Evolutionary conservation across 768 basidiomycete species (phyloP), one percentile per base, ranked within the genome.

Genomic region (Phaeotremella skinneri): DNA sequence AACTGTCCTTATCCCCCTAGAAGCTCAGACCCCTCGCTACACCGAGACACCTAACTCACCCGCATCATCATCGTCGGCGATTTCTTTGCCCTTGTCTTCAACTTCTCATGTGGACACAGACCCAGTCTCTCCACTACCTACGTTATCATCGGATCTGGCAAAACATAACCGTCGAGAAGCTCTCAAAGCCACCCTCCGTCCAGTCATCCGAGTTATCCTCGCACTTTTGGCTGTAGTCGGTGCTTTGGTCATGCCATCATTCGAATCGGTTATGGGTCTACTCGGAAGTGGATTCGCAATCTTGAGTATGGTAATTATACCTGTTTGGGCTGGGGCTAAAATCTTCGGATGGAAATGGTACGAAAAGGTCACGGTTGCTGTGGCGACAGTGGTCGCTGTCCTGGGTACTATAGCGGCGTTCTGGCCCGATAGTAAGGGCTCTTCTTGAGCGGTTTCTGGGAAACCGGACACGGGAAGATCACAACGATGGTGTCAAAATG

Each of bases 221-320:
- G 62, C 69, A 14, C 41, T 64, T 2, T 32, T 68, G 2, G 51
- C 62, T 11, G 61, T 71, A 9, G 39, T 71, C 9, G 72, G 63
- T 2, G 69, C 62, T 7, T 45, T 74, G 4, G 57, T 66, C 32
- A 56, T 74, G 51, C 72, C 69, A 4, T 59, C 56, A 17, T 74
- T 74, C 45, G 69, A 74, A 47, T 52, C 54, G 7, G 49, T 67
- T 14, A 56, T 74, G 59, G 52, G 54, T 16, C 49, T 74, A 7
- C 52, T 74, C 25, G 72, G 72, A 29, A 61, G 63, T 37, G 69
- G 69, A 3, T 62, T 71, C 43, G 65, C 63, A 1, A 34, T 74
- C 5, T 41, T 67, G 23, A 62, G 52, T 34, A 60, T 59, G 25
- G 51, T 69, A 14, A 49, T 74, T 2, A 58, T 73, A 3, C 72